Evolutionary conservation across 2,329 filamentous ascomycete genomes (phyloP).

Genomic region (Metarhizium robertsii): DNA sequence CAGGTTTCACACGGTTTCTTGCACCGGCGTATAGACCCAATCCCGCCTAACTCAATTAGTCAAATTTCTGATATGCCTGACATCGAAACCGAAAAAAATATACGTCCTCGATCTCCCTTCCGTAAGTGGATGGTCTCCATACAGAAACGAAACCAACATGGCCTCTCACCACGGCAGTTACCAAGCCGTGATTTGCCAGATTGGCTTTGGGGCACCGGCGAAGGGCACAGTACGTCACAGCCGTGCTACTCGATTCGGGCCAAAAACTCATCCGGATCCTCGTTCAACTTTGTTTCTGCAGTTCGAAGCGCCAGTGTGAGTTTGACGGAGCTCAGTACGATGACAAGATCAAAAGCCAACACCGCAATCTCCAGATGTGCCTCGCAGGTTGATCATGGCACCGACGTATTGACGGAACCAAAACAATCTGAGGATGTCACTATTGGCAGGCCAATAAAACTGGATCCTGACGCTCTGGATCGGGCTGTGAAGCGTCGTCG

Average conservation of each 20-base stretch:
- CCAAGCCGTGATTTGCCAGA: conserved; percentile 4
- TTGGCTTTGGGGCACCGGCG: not conserved
- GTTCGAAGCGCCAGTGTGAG: conserved; percentile 77
- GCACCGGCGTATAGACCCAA: not conserved
- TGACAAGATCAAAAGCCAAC: conserved; percentile 48
- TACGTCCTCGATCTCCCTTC: conserved; percentile 38
- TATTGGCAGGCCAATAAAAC: conserved; percentile 38
- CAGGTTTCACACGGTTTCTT: not conserved
- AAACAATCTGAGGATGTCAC: conserved; percentile 57
- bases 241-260: conserved; percentile 3
- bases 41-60: not conserved
- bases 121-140: conserved; percentile 66
- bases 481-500: conserved; percentile 67
- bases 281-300: conserved; percentile 69
- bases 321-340: conserved; percentile 60
- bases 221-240: not conserved
- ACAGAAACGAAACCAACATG: conserved; percentile 44
- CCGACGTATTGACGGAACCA: conserved; percentile 49
- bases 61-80: not conserved
- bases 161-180: conserved; percentile 8
- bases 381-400: conserved; percentile 53
- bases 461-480: conserved; percentile 62
- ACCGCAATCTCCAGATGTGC: conserved; percentile 41
- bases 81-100: not conserved
- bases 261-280: conserved; percentile 53